These are phyloP conservation scores for Coemansia sp. DNA, from an alignment of 192 early-diverging fungal genomes.

Conservation along the genomic window DNA sequence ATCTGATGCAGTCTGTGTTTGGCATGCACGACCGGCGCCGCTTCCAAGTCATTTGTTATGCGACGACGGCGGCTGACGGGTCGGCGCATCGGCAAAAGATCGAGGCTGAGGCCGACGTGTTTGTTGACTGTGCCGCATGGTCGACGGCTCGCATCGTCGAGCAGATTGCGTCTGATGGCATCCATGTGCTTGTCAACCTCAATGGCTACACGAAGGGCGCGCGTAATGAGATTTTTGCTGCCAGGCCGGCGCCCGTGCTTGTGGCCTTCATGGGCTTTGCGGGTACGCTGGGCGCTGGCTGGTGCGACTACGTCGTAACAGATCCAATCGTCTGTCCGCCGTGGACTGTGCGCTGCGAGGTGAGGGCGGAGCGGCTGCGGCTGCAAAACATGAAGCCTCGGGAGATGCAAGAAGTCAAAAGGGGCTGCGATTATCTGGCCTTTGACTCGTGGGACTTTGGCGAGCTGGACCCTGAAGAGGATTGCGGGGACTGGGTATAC, in stretches of 20 bases:
- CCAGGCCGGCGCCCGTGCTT: conserved; percentile 86
- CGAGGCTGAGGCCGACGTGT: conserved; percentile 75
- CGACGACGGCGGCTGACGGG: conserved; percentile 76
- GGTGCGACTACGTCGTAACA: conserved; percentile 82
- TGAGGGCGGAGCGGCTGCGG: conserved; percentile 49
- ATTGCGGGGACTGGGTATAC: conserved; percentile 68
- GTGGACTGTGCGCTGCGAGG: conserved; percentile 65
- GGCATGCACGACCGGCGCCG: conserved; percentile 79
- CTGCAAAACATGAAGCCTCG: conserved; percentile 18
- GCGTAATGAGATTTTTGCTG: conserved; percentile 92
- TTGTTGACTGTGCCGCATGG: conserved; percentile 78
- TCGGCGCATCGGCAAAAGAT: conserved; percentile 83
- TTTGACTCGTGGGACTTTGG: conserved; percentile 35
- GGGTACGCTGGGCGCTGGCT: conserved; percentile 84
- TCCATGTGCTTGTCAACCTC: conserved; percentile 90
- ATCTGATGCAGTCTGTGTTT: conserved; percentile 96
- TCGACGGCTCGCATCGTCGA: conserved; percentile 76
- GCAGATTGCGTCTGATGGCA: conserved; percentile 71
- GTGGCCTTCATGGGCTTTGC: conserved; percentile 94
- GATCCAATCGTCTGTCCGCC: conserved; percentile 78
- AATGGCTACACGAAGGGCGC: conserved; percentile 99
- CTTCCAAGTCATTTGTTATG: conserved; percentile 82
- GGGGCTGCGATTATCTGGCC: neutral
- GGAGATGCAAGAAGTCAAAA: conserved; percentile 37
- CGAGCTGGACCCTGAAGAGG: conserved; percentile 56